Evolutionary conservation across 805 yeast genomes (phyloP).

Genomic region (Kregervanrija delftensis): DNA sequence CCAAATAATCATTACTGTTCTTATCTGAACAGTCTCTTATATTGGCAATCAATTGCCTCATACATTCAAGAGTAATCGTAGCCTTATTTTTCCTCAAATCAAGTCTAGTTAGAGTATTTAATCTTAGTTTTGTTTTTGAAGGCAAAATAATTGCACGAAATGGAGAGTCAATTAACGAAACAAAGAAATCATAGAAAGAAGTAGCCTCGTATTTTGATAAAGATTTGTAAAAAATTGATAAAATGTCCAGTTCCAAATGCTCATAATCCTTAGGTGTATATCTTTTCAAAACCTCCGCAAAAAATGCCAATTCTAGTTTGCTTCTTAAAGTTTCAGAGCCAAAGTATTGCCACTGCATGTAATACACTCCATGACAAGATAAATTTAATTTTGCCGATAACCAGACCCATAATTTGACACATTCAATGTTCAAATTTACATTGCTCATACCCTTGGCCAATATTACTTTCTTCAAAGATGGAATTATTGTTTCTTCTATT

Average conservation of each 20-base stretch:
- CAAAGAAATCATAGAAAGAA: too few species aligned
- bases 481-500: slow-evolving; percentile 12
- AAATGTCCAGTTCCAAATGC: not conserved
- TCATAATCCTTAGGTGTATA: slow-evolving; percentile 8
- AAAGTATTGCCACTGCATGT: slow-evolving; percentile 26
- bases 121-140: too few species aligned
- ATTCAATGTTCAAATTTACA: slow-evolving; percentile 10
- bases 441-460: slow-evolving; percentile 8
- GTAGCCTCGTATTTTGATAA: not conserved
- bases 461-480: slow-evolving; percentile 14
- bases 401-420: slow-evolving; percentile 18
- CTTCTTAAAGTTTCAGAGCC: slow-evolving; percentile 13
- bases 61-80: too few species aligned
- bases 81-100: too few species aligned
- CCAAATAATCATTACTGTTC: too few species aligned
- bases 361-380: slow-evolving; percentile 17
- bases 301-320: slow-evolving; percentile 19
- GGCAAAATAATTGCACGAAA: too few species aligned
- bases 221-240: slow-evolving; percentile 6
- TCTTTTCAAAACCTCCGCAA: slow-evolving; percentile 13
- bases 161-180: too few species aligned
- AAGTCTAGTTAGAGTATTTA: too few species aligned
- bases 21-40: too few species aligned
- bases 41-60: too few species aligned
- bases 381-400: slow-evolving; percentile 9